These are phyloP conservation scores for Serendipita sp. DNA, from an alignment of 768 basidiomycete species.

Conservation along the genomic window DNA sequence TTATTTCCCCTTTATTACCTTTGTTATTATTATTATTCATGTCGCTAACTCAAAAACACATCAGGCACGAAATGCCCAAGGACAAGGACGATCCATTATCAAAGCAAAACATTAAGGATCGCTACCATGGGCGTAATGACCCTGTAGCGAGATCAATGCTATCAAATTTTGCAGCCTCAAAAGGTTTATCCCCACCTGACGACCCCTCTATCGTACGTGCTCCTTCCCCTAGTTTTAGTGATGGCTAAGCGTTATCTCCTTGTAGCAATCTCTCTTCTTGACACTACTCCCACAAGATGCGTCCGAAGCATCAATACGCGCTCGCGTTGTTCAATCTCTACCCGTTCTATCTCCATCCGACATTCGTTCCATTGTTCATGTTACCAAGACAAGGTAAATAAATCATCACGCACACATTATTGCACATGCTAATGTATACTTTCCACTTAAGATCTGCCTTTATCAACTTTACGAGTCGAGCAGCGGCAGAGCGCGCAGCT, in stretches of 20 bases:
- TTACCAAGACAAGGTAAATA: conserved; percentile 56
- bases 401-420: background rate
- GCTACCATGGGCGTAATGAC: conserved; percentile 85
- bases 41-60: background rate
- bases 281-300: conserved; percentile 54
- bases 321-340: conserved; percentile 50
- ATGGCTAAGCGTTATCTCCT: conserved; percentile 7
- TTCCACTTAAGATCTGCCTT: conserved; percentile 65
- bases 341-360: conserved; percentile 46
- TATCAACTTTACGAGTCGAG: conserved; percentile 76
- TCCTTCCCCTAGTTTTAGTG: background rate
- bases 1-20: conserved; percentile 12
- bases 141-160: conserved; percentile 90
- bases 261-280: conserved; percentile 73
- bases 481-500: conserved; percentile 74
- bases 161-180: conserved; percentile 54
- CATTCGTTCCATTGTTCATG: conserved; percentile 72
- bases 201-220: conserved; percentile 65
- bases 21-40: background rate
- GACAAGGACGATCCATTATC: conserved; percentile 56
- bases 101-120: conserved; percentile 86
- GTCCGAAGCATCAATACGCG: conserved; percentile 59
- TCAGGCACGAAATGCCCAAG: conserved; percentile 74
- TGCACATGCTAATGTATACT: background rate
- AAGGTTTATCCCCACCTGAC: conserved; percentile 80